Percentiles rank a stretch among this genome's conserved stretches.
These are phyloP conservation scores for Ceratobasidium sp. DNA, from an alignment of 1,284 basidiomycete genomes.

Conservation along the genomic window DNA sequence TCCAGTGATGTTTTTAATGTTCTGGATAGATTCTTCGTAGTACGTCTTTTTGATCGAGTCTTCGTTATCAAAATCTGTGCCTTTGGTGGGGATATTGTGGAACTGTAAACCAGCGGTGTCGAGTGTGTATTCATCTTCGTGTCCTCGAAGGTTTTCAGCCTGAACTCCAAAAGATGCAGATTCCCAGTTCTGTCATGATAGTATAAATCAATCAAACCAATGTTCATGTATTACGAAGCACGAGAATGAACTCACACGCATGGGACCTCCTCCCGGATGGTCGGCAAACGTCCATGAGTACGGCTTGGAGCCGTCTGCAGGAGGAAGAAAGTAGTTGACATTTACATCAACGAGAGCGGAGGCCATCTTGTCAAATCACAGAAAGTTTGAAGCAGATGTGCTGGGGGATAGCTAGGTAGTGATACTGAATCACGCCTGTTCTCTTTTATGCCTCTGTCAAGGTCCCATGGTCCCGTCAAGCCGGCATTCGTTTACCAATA, in stretches of 20 bases:
- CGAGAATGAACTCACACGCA: not conserved
- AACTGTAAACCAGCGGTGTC: constrained; percentile 67
- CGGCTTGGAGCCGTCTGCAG: constrained; percentile 44
- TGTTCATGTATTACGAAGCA: not conserved
- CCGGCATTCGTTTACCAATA: not conserved
- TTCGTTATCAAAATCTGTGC: constrained; percentile 51
- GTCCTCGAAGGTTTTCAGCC: constrained; percentile 66
- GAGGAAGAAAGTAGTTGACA: constrained; percentile 43
- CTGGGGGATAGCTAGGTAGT: too few relatives aligned
- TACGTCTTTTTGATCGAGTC: constrained; percentile 61
- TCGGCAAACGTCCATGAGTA: constrained; percentile 42
- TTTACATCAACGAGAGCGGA: constrained; percentile 37
- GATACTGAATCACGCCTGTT: too few relatives aligned
- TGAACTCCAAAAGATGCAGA: constrained; percentile 48
- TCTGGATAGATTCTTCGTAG: constrained; percentile 64
- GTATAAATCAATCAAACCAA: not conserved
- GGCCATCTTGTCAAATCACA: constrained; percentile 3
- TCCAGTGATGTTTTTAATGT: constrained; percentile 67
- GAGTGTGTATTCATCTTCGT: constrained; percentile 57
- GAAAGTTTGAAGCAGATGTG: too few relatives aligned
- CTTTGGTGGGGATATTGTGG: constrained; percentile 52
- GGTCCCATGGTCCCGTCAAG: too few relatives aligned
- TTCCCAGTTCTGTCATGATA: constrained; percentile 38
- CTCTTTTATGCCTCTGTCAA: too few relatives aligned
- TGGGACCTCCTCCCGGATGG: constrained; percentile 29